Conservation (phyloP, 2,329 filamentous ascomycete genomes). For the Drechslera avenae region DNA sequence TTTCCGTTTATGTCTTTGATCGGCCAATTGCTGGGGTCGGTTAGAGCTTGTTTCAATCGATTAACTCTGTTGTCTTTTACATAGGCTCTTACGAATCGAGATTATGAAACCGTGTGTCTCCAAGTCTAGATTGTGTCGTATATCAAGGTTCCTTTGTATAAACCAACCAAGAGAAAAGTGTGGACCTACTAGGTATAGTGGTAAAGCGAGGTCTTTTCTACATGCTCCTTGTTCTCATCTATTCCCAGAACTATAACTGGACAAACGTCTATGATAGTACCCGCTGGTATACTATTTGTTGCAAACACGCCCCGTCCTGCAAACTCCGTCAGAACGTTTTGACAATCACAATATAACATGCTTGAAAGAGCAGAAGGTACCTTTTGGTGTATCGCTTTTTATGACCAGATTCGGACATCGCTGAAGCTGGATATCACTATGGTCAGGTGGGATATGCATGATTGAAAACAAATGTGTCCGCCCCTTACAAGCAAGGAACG, state of each 20-base stretch:
- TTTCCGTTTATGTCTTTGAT: conserved; percentile 27
- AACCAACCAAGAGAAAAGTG: not conserved
- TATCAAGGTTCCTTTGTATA: too few species aligned
- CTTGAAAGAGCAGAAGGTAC: conserved; percentile 32
- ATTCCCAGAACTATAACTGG: conserved; percentile 58
- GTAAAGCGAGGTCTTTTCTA: conserved; percentile 58
- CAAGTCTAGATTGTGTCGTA: not conserved
- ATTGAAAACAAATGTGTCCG: not conserved
- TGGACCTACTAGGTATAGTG: conserved; percentile 61
- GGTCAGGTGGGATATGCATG: conserved; percentile 2
- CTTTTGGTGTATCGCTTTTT: conserved; percentile 58
- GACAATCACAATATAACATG: not conserved
- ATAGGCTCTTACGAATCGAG: not conserved
- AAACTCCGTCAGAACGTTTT: conserved; percentile 6
- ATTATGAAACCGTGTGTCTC: not conserved
- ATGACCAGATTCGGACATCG: conserved; percentile 52
- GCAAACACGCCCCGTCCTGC: conserved; percentile 60
- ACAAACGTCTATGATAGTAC: conserved; percentile 58
- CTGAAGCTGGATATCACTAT: conserved; percentile 41
- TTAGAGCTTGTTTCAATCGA: conserved; percentile 8
- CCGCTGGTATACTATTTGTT: conserved; percentile 51
- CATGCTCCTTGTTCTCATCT: conserved; percentile 55
- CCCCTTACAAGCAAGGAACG: too few species aligned
- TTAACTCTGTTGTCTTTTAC: not conserved
- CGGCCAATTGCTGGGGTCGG: conserved; percentile 52